Evolutionary conservation across 2,329 filamentous ascomycete genomes (phyloP).

Genomic region (Paecilomyces sp.): DNA sequence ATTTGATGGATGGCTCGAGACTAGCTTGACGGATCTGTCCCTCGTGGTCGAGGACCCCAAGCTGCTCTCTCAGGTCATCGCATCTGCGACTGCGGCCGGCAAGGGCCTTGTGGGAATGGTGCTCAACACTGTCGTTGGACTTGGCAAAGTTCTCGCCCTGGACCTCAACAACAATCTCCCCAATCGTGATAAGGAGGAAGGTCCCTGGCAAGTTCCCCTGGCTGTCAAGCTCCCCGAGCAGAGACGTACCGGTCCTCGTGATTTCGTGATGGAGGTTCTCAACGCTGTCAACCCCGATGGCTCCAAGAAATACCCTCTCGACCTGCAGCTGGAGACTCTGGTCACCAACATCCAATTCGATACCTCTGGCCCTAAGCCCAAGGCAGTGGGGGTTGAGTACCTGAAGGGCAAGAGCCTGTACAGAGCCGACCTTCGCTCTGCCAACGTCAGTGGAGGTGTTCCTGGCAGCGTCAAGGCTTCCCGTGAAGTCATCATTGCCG

Average conservation of each 20-base stretch:
- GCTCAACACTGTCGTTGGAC: constrained; percentile 34
- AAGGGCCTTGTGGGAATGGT: constrained; percentile 31
- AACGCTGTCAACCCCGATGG: constrained; percentile 45
- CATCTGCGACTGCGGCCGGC: constrained; percentile 47
- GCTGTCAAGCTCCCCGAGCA: constrained; percentile 40
- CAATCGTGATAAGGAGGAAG: constrained; percentile 40
- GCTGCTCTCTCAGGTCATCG: constrained; percentile 46
- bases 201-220: constrained; percentile 54
- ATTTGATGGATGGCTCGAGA: constrained; percentile 51
- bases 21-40: constrained; percentile 43
- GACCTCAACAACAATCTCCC: constrained; percentile 46
- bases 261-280: constrained; percentile 48
- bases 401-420: constrained; percentile 40
- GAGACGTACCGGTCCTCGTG: constrained; percentile 48
- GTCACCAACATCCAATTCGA: constrained; percentile 41
- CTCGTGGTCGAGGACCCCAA: constrained; percentile 48
- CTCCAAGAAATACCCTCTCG: constrained; percentile 48
- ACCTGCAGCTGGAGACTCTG: constrained; percentile 43
- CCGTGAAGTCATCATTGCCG: constrained; percentile 37
- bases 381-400: constrained; percentile 42
- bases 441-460: constrained; percentile 17
- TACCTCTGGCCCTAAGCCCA: constrained; percentile 25
- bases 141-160: constrained; percentile 40
- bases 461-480: constrained; percentile 33
- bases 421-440: constrained; percentile 35